phyloP scores from a whole-genome alignment of 805 yeast species.

The Pichia eremophila region DNA sequence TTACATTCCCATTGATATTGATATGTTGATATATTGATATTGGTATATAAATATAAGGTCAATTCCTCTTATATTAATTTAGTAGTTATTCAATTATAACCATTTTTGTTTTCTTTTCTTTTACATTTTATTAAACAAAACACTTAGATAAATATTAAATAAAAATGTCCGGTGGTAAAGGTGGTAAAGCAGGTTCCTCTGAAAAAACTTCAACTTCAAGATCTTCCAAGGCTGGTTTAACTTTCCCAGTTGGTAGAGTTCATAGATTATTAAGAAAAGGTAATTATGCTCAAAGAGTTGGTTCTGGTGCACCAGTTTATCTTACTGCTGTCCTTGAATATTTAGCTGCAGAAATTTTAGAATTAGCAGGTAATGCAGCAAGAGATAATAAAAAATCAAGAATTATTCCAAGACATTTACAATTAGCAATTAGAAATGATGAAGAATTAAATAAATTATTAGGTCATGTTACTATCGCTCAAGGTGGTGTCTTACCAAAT shows the following conservation, averaged over 20 bases:
- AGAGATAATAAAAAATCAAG: slow-evolving; percentile 98
- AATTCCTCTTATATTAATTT: too few species aligned
- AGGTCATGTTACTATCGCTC: slow-evolving; percentile 90
- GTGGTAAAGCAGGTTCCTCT: slow-evolving; percentile 90
- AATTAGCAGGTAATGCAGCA: slow-evolving; percentile 98
- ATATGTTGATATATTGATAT: too few species aligned
- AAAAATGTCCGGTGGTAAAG: slow-evolving; percentile 61
- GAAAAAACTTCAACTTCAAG: slow-evolving; percentile 96
- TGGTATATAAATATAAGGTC: too few species aligned
- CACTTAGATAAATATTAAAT: slow-evolving; percentile 7
- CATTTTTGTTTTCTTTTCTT: background rate
- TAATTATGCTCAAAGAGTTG: slow-evolving; percentile 96
- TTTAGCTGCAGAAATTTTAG: slow-evolving; percentile 95
- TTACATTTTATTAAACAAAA: background rate
- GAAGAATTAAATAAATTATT: slow-evolving; percentile 94
- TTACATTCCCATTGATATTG: too few species aligned
- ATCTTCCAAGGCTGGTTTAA: slow-evolving; percentile 97
- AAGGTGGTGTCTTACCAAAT: slow-evolving; percentile 99
- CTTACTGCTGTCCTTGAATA: slow-evolving; percentile 95
- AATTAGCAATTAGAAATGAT: slow-evolving; percentile 97
- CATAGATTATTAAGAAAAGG: slow-evolving; percentile 95
- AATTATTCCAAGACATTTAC: slow-evolving; percentile 97
- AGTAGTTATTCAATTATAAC: too few species aligned
- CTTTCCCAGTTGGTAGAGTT: slow-evolving; percentile 99
- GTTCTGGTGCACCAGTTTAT: slow-evolving; percentile 99